These are phyloP conservation scores for Cyclotella sp. DNA, from an alignment of 108 stramenopile genomes.

Conservation along the genomic window DNA sequence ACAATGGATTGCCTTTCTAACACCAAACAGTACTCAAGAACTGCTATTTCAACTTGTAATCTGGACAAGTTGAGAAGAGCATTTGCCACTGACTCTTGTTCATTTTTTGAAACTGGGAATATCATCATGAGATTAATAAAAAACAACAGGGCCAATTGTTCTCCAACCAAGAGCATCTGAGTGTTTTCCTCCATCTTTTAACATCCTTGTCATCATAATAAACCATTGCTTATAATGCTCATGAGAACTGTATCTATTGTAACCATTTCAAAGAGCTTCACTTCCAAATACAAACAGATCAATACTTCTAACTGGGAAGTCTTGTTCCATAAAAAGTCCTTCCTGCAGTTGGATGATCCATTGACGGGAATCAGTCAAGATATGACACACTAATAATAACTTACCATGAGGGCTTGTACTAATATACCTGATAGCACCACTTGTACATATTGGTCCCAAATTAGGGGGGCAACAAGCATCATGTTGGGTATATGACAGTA, in stretches of 20 bases:
- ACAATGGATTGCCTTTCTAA: no score
- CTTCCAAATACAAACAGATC: slow-evolving; percentile 77
- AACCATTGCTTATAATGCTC: slow-evolving; percentile 68
- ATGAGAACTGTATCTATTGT: slow-evolving; percentile 57
- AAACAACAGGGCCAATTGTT: slow-evolving; percentile 40
- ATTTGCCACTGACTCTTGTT: not conserved
- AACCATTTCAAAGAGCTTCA: slow-evolving; percentile 79
- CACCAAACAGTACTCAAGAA: slow-evolving; percentile 24
- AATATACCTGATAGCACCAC: slow-evolving; percentile 72
- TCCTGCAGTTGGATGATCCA: slow-evolving; percentile 52
- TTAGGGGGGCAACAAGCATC: slow-evolving; percentile 37
- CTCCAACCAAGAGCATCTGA: slow-evolving; percentile 49
- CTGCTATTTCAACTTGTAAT: slow-evolving; percentile 52
- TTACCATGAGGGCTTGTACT: slow-evolving; percentile 69
- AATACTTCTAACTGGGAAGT: slow-evolving; percentile 85
- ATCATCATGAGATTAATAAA: slow-evolving; percentile 36
- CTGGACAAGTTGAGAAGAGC: slow-evolving; percentile 25
- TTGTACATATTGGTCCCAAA: slow-evolving; percentile 74
- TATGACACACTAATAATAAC: slow-evolving; percentile 75
- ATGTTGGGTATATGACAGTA: not conserved
- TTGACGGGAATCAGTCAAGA: slow-evolving; percentile 59
- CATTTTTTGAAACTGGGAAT: slow-evolving; percentile 8
- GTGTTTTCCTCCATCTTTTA: slow-evolving; percentile 58
- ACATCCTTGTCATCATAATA: slow-evolving; percentile 49
- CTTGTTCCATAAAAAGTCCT: slow-evolving; percentile 58